Evolutionary conservation across 306 rosid species (phyloP).

Genomic region (Cicer arietinum): DNA sequence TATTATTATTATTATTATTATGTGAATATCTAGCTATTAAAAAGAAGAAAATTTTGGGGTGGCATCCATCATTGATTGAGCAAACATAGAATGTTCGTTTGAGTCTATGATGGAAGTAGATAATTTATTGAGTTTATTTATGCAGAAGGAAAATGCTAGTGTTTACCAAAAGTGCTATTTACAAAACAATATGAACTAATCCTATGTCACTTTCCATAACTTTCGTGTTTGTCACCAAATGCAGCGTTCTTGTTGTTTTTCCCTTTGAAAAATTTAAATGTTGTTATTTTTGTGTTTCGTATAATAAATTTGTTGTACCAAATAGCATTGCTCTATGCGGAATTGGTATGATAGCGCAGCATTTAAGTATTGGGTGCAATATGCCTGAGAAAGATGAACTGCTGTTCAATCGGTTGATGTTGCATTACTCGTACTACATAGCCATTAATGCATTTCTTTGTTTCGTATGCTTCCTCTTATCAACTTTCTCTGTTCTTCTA

Average conservation of each 20-base stretch:
- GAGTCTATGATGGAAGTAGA: not conserved
- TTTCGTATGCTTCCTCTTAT: not conserved
- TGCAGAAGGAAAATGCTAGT: not conserved
- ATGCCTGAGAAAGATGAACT: conserved; percentile 16
- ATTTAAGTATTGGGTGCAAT: not conserved
- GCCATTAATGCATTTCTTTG: conserved; percentile 7
- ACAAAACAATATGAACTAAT: no score
- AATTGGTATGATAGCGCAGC: not conserved
- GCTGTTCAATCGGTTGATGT: not conserved
- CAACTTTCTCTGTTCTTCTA: conserved; percentile 3
- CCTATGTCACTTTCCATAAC: no score
- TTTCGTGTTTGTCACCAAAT: no score
- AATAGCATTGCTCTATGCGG: not conserved
- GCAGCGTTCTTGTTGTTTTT: no score
- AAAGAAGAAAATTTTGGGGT: no score
- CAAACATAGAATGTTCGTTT: not conserved
- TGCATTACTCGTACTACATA: not conserved
- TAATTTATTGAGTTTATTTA: not conserved
- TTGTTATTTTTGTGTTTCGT: no score
- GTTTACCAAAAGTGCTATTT: no score
- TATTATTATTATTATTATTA: no score
- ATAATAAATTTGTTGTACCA: no score
- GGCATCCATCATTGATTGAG: no score
- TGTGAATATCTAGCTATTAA: no score
- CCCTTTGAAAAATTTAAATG: no score